These are phyloP conservation scores for Pelargonium exstipulatum DNA, from an alignment of 441 rosid genomes.

Conservation along the genomic window DNA sequence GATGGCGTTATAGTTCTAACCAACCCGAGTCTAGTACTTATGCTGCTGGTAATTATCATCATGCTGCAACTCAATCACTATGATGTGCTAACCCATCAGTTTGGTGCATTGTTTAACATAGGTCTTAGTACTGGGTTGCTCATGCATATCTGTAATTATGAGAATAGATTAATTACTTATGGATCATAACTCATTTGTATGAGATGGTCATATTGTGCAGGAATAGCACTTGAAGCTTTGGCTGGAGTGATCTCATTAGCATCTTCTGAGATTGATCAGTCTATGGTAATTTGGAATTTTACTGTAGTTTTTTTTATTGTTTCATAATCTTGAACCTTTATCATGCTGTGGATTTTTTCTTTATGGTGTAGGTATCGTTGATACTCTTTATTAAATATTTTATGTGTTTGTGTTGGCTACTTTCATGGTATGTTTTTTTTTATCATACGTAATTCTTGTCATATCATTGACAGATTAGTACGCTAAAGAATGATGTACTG, in stretches of 20 bases:
- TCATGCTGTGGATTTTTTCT: not conserved
- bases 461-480: slow-evolving; percentile 49
- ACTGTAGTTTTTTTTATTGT: not conserved
- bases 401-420: not conserved
- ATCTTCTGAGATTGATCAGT: slow-evolving; percentile 64
- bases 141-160: not conserved
- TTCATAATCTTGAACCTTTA: not conserved
- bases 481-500: slow-evolving; percentile 55
- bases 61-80: slow-evolving; percentile 9
- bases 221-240: slow-evolving; percentile 82
- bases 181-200: slow-evolving; percentile 8
- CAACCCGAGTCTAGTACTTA: slow-evolving; percentile 75
- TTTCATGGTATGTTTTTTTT: not conserved
- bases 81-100: not conserved
- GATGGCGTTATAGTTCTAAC: slow-evolving; percentile 78
- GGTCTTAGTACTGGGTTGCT: not conserved
- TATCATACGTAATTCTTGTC: not conserved
- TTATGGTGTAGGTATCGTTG: not conserved
- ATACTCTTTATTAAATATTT: not conserved
- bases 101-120: not conserved
- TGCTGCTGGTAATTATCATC: slow-evolving; percentile 72
- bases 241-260: slow-evolving; percentile 79
- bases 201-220: slow-evolving; percentile 34
- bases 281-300: slow-evolving; percentile 51
- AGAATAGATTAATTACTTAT: not conserved